Evolutionary conservation across 345 rosid species (phyloP), one percentile per base, ranked within the genome.

Genomic region (Salix dunnii): DNA sequence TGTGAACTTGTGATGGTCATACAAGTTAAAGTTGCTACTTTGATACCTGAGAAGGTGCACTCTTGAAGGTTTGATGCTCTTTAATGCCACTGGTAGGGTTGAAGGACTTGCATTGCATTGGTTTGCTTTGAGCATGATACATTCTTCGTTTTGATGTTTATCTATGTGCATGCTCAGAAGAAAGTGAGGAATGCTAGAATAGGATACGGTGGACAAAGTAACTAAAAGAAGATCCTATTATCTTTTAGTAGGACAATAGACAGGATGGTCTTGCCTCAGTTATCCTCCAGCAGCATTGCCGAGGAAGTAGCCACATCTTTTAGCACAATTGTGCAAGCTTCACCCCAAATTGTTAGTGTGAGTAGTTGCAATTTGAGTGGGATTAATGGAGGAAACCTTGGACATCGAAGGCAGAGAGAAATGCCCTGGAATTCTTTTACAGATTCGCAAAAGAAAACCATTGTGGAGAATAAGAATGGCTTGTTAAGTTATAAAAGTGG

Each of bases 351-450:
- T 68, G 65, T 35, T 73, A 77, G 73, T 10, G 20, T 78, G 62
- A 68, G 77, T 13, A 48, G 46, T 70, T 80, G 82, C 60, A 85
- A 46, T 67, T 75, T 77, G 81, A 78, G 74, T 79, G 65, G 77
- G 65, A 77, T 72, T 51, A 79, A 79, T 64, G 81, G 75, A 36
- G 72, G 82, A 53, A 68, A 70, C 49, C 75, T 43, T 83, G 78
- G 84, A 63, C 77, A 55, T 75, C 76, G 73, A 76, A 76, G 23
- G 71, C 86, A 77, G 65, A 70, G 77, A 77, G 79, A 78, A 42
- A 63, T 67, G 20, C 70, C 64, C 23, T 67, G 81, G 69, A 31
- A 64, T 42, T 73, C 81, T 60, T 17, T 60, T 78, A 77, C 31
- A 67, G 77, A 74, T 68, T 20, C 40, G 70, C 74, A 78, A 6